Evolutionary conservation across 352 stramenopile species (phyloP).

Genomic region (Pilasporangium apinafurcum): DNA sequence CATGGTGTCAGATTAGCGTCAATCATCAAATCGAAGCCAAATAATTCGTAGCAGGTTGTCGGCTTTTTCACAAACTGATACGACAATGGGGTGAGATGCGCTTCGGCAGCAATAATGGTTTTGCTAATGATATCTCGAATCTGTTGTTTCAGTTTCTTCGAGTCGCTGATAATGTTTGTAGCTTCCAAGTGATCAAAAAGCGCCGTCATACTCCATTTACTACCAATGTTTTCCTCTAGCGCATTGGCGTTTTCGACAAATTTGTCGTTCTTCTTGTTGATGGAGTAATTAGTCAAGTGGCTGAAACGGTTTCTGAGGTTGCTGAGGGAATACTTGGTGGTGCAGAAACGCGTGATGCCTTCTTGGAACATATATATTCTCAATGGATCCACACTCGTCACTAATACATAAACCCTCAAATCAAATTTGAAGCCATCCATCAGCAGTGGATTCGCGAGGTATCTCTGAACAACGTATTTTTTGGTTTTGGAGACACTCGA

Average conservation of each 20-base stretch:
- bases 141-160: slow-evolving; percentile 17
- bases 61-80: slow-evolving; percentile 48
- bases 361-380: slow-evolving; percentile 85
- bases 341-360: slow-evolving; percentile 81
- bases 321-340: slow-evolving; percentile 57
- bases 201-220: slow-evolving; percentile 64
- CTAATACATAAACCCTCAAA: slow-evolving; percentile 83
- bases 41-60: slow-evolving; percentile 59
- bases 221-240: slow-evolving; percentile 34
- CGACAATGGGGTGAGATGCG: slow-evolving; percentile 49
- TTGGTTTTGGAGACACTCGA: slow-evolving; percentile 11
- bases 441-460: slow-evolving; percentile 66
- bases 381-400: slow-evolving; percentile 83
- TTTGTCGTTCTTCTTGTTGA: slow-evolving; percentile 56
- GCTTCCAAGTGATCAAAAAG: slow-evolving; percentile 34
- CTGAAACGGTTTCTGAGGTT: slow-evolving; percentile 64
- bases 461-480: slow-evolving; percentile 72
- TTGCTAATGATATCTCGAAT: slow-evolving; percentile 61
- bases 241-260: slow-evolving; percentile 59
- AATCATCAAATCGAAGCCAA: slow-evolving; percentile 75
- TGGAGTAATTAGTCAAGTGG: slow-evolving; percentile 74
- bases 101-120: slow-evolving; percentile 64
- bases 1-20: slow-evolving; percentile 47
- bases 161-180: slow-evolving; percentile 21
- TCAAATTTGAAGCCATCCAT: slow-evolving; percentile 90